phyloP scores from a whole-genome alignment of 1,139 yeast species.

The Suhomyces choctaworum region DNA sequence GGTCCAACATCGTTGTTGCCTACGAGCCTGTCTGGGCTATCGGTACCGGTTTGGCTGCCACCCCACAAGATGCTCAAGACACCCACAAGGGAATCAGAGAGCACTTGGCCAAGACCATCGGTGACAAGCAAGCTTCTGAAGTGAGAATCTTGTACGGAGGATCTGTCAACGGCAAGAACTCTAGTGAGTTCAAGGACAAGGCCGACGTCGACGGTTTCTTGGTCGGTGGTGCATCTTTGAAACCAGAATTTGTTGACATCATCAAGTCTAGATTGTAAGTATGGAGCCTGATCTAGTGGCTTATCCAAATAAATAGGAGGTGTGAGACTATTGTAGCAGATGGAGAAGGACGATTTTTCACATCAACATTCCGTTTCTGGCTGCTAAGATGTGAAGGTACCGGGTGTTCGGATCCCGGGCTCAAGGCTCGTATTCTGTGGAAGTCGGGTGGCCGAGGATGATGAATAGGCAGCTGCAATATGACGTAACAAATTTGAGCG shows the following conservation, averaged over 20 bases:
- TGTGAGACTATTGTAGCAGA: too few species aligned
- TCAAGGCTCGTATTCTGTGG: neutral
- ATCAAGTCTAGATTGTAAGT: constrained; percentile 82
- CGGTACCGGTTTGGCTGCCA: constrained; percentile 99
- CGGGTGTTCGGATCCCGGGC: constrained; percentile 5
- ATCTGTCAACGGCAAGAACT: constrained; percentile 95
- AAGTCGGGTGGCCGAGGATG: neutral
- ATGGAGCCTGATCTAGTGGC: too few species aligned
- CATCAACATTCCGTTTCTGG: too few species aligned
- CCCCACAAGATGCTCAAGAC: constrained; percentile 95
- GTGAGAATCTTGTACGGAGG: constrained; percentile 98
- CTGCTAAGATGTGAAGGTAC: too few species aligned
- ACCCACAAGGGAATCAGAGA: constrained; percentile 89
- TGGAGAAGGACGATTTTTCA: too few species aligned
- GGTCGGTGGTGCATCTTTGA: constrained; percentile 99
- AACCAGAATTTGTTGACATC: constrained; percentile 96
- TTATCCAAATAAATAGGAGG: too few species aligned
- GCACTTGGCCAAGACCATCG: constrained; percentile 75
- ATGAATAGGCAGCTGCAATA: neutral
- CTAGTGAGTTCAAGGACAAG: constrained; percentile 87
- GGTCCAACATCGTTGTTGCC: constrained; percentile 92
- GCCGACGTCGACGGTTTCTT: constrained; percentile 96
- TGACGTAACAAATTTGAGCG: neutral
- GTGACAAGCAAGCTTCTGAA: constrained; percentile 71
- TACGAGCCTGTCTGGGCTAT: constrained; percentile 99